These are phyloP conservation scores for Coriolopsis trogii DNA, from an alignment of 1,284 basidiomycete genomes.

Conservation along the genomic window DNA sequence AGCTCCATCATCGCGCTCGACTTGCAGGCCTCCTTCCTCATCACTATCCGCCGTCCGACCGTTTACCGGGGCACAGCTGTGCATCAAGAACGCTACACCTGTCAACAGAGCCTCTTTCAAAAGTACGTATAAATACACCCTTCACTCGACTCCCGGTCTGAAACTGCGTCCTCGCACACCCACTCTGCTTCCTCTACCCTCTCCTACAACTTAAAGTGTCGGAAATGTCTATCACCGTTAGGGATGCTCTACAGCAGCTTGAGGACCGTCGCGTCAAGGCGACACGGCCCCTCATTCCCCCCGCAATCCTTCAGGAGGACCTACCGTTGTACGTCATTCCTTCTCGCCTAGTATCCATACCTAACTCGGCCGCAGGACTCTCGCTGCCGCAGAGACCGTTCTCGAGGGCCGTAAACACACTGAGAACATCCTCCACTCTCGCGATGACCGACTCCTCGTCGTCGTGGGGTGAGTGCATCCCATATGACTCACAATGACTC, in stretches of 20 bases:
- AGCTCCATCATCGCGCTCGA: too few relatives aligned
- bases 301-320: constrained; percentile 92
- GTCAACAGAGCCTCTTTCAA: not conserved
- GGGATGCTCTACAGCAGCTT: constrained; percentile 77
- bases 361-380: constrained; percentile 46
- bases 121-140: constrained; percentile 24
- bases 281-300: constrained; percentile 87
- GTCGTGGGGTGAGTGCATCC: constrained; percentile 71
- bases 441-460: constrained; percentile 89
- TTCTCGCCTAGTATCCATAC: not conserved
- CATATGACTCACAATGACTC: not conserved
- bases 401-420: constrained; percentile 81
- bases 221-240: constrained; percentile 62
- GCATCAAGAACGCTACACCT: constrained; percentile 13
- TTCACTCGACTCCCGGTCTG: constrained; percentile 6
- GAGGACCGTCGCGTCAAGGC: constrained; percentile 88
- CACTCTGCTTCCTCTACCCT: not conserved
- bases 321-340: constrained; percentile 59
- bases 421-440: constrained; percentile 80
- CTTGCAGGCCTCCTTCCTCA: constrained; percentile 6
- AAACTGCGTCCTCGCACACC: constrained; percentile 9
- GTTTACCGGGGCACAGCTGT: constrained; percentile 2
- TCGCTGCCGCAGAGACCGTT: constrained; percentile 79
- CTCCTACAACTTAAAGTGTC: constrained; percentile 36
- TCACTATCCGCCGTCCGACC: not conserved